These are phyloP conservation scores for Venturia effusa DNA, from an alignment of 2,329 filamentous ascomycete genomes.

Conservation along the genomic window DNA sequence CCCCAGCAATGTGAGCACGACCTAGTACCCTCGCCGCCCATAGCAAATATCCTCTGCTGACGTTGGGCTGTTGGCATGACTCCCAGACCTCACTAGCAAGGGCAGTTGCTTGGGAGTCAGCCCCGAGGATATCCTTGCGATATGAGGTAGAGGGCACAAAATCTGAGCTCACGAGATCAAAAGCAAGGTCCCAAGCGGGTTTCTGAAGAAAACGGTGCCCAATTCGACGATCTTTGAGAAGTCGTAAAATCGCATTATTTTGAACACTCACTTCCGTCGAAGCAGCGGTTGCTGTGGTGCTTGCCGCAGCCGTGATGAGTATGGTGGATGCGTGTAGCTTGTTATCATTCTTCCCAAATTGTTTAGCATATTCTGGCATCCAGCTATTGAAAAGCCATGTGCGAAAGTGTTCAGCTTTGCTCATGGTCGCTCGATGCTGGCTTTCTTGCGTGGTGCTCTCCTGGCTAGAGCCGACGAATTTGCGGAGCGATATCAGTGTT, in stretches of 20 bases:
- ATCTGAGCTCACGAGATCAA: constrained; percentile 61
- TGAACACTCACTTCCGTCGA: constrained; percentile 62
- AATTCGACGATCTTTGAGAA: constrained; percentile 62
- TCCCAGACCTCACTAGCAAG: constrained; percentile 63
- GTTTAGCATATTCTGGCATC: constrained; percentile 13
- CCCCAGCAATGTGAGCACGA: constrained; percentile 51
- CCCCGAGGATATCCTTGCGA: constrained; percentile 56
- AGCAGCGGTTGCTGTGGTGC: constrained; percentile 58
- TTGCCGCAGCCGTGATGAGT: constrained; percentile 58
- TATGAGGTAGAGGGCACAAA: constrained; percentile 53
- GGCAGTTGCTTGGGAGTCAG: constrained; percentile 51
- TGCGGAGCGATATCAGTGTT: constrained; percentile 64
- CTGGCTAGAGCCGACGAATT: constrained; percentile 64
- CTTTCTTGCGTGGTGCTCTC: constrained; percentile 76
- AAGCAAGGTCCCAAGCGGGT: constrained; percentile 57
- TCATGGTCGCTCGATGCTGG: constrained; percentile 67
- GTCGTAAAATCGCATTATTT: constrained; percentile 65
- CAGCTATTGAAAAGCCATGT: constrained; percentile 54
- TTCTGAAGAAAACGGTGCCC: constrained; percentile 55
- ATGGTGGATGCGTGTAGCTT: constrained; percentile 50
- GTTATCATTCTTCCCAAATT: constrained; percentile 30
- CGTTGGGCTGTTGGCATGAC: constrained; percentile 52
- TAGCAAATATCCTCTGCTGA: constrained; percentile 59
- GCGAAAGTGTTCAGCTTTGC: constrained; percentile 65
- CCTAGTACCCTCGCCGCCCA: constrained; percentile 85